These are phyloP conservation scores for Pseudofabraea citricarpa DNA, from an alignment of 2,329 filamentous ascomycete species.

Conservation along the genomic window DNA sequence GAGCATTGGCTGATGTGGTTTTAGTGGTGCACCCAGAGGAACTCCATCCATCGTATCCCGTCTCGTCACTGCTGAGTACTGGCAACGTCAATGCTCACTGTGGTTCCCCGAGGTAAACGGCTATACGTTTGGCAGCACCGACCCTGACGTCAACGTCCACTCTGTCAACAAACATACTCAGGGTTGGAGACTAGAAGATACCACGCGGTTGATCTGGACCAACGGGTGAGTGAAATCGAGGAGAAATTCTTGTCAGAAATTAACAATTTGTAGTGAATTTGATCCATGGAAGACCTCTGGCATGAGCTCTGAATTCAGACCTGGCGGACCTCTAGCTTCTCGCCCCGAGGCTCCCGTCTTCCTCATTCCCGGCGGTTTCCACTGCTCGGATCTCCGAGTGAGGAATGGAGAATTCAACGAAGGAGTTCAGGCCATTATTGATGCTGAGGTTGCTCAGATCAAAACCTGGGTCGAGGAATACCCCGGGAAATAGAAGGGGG, in stretches of 20 bases:
- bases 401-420: conserved; percentile 41
- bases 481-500: background rate
- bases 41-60: conserved; percentile 45
- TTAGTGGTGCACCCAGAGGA: conserved; percentile 38
- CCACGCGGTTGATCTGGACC: conserved; percentile 49
- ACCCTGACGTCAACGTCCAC: conserved; percentile 38
- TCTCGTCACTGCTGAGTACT: conserved; percentile 46
- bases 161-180: conserved; percentile 48
- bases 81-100: conserved; percentile 47
- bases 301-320: conserved; percentile 47
- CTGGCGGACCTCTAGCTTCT: conserved; percentile 46
- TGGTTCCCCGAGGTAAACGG: conserved; percentile 48
- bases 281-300: conserved; percentile 53
- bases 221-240: conserved; percentile 38
- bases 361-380: conserved; percentile 47
- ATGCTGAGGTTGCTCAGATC: conserved; percentile 44
- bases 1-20: conserved; percentile 2
- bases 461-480: conserved; percentile 50
- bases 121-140: conserved; percentile 43
- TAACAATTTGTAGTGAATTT: conserved; percentile 1
- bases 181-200: conserved; percentile 49
- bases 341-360: conserved; percentile 43
- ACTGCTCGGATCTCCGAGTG: conserved; percentile 49
- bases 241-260: background rate
- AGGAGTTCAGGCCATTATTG: conserved; percentile 42